phyloP scores from a whole-genome alignment of 2,329 filamentous ascomycete species.

The Ascochyta fabae region DNA sequence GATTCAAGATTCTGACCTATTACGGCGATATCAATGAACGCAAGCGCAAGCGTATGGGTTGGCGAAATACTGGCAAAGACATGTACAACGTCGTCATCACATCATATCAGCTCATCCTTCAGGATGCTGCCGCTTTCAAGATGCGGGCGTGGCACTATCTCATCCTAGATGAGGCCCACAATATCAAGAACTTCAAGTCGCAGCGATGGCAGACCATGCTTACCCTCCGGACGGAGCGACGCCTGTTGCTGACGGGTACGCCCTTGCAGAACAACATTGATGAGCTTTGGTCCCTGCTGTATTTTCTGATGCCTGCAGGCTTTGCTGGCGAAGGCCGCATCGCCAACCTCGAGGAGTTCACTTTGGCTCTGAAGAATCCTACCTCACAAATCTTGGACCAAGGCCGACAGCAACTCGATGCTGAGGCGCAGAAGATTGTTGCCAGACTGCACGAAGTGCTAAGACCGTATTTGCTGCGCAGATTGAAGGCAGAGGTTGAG shows the following conservation, averaged over 20 bases:
- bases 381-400: conserved; percentile 97
- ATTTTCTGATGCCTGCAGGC: conserved; percentile 92
- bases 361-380: conserved; percentile 92
- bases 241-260: conserved; percentile 89
- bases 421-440: conserved; percentile 90
- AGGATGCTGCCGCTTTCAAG: conserved; percentile 93
- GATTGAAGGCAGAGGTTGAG: conserved; percentile 95
- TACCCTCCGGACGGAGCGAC: conserved; percentile 87
- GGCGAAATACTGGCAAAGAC: conserved; percentile 79
- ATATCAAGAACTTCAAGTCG: conserved; percentile 99
- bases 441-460: conserved; percentile 92
- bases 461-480: conserved; percentile 86
- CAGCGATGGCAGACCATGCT: conserved; percentile 95
- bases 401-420: conserved; percentile 90
- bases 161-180: conserved; percentile 97
- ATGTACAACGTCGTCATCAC: conserved; percentile 98
- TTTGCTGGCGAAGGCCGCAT: conserved; percentile 86
- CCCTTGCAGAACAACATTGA: conserved; percentile 96
- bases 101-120: conserved; percentile 93
- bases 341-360: conserved; percentile 93
- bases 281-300: conserved; percentile 94
- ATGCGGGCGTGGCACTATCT: conserved; percentile 95
- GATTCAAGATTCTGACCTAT: conserved; percentile 97
- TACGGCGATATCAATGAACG: conserved; percentile 94
- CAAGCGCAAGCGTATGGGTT: conserved; percentile 86